A percentile compares a stretch with the other conserved stretches of the same genome.
phyloP scores from a whole-genome alignment of 2,329 filamentous ascomycete genomes.

The Colletotrichum trifolii region DNA sequence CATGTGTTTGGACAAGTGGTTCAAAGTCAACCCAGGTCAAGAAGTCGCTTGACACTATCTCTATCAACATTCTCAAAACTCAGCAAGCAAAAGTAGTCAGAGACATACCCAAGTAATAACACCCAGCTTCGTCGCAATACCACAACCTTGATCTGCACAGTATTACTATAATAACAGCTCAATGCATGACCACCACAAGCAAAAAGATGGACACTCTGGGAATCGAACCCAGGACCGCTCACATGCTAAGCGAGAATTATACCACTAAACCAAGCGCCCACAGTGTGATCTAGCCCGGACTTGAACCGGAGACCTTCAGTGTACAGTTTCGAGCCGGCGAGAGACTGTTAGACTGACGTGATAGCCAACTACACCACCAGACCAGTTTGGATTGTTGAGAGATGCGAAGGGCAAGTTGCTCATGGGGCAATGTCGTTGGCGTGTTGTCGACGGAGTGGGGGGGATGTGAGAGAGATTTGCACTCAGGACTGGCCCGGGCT shows the following conservation, averaged over 20 bases:
- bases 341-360: slow-evolving; percentile 58
- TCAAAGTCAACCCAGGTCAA: too few species aligned
- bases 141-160: too few species aligned
- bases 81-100: too few species aligned
- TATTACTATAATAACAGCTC: too few species aligned
- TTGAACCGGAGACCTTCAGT: slow-evolving; percentile 38
- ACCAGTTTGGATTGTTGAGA: slow-evolving; percentile 11
- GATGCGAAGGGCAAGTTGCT: background rate
- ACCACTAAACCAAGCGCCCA: slow-evolving; percentile 36
- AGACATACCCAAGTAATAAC: too few species aligned
- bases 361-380: slow-evolving; percentile 56
- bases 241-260: slow-evolving; percentile 37
- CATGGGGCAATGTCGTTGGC: background rate
- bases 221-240: slow-evolving; percentile 35
- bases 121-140: too few species aligned
- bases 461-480: background rate
- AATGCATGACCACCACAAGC: too few species aligned
- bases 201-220: slow-evolving; percentile 28
- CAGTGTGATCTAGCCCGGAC: slow-evolving; percentile 30
- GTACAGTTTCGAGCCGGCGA: background rate
- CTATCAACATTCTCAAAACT: too few species aligned
- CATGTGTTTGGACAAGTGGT: too few species aligned
- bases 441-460: background rate
- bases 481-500: background rate
- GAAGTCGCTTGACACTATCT: too few species aligned